These are phyloP conservation scores for Filobasidium floriforme DNA, from an alignment of 768 basidiomycete species.

Conservation along the genomic window DNA sequence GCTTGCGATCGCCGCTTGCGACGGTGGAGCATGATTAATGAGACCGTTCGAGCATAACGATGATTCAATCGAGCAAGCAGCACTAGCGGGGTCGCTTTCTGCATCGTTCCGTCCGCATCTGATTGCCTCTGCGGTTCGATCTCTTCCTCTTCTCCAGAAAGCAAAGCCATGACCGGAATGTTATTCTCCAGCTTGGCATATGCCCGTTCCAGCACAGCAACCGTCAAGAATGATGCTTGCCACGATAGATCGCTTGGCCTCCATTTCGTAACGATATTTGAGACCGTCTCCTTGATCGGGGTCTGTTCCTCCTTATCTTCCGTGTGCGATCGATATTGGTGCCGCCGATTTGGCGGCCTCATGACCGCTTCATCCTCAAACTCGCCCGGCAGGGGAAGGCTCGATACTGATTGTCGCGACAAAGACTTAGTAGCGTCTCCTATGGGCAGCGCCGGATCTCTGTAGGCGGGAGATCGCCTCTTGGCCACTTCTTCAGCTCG, in stretches of 20 bases:
- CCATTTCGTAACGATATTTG: conserved; percentile 22
- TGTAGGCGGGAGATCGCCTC: too few relatives aligned
- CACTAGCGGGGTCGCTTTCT: conserved; percentile 25
- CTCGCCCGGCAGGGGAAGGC: conserved; percentile 11
- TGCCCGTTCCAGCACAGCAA: conserved; percentile 33
- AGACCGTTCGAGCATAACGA: conserved; percentile 34
- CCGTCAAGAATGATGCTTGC: conserved; percentile 32
- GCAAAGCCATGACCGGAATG: conserved; percentile 29
- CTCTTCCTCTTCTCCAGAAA: conserved; percentile 22
- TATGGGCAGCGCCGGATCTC: too few relatives aligned
- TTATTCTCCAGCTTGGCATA: conserved; percentile 31
- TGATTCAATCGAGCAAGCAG: conserved; percentile 34
- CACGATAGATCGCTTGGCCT: conserved; percentile 34
- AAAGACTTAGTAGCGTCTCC: too few relatives aligned
- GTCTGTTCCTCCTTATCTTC: background rate
- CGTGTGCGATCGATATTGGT: conserved; percentile 21
- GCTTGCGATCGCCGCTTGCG: conserved; percentile 14
- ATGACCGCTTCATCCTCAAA: conserved; percentile 23
- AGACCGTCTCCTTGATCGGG: background rate
- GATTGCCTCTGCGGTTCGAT: conserved; percentile 18
- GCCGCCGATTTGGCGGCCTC: conserved; percentile 32
- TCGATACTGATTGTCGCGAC: background rate
- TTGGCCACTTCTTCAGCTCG: conserved; percentile 7
- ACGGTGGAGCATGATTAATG: conserved; percentile 38
- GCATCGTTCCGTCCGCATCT: conserved; percentile 4